Percentiles rank a stretch among this genome's conserved stretches.
Conservation (phyloP, 2,329 filamentous ascomycete genomes). For the Zasmidium citrigriseum region DNA sequence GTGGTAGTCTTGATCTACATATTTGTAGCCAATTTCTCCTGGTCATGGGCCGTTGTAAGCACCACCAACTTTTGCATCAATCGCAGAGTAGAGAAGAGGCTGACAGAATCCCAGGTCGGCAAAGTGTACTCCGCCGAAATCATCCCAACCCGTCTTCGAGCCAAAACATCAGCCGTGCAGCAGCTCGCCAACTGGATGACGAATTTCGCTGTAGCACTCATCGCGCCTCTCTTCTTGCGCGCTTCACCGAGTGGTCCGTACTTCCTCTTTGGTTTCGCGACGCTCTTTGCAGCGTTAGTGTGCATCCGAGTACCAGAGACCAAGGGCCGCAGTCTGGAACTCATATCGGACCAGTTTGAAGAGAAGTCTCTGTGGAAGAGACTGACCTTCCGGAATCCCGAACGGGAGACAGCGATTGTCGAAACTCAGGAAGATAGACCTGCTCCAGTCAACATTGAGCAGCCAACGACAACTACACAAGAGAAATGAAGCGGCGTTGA, state of each 20-base stretch:
- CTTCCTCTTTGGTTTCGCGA: slow-evolving; percentile 23
- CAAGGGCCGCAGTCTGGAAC: slow-evolving; percentile 9
- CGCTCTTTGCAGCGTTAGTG: slow-evolving; percentile 12
- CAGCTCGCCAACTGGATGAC: neutral
- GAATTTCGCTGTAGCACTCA: neutral
- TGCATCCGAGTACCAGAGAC: slow-evolving; percentile 18
- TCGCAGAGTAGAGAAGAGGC: no score
- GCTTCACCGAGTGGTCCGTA: neutral
- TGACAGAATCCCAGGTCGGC: neutral
- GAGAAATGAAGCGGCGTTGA: no score
- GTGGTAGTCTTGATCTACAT: neutral
- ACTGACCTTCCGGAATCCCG: neutral
- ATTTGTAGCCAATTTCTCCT: neutral
- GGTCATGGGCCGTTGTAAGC: neutral
- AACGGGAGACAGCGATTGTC: neutral
- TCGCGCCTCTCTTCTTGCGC: slow-evolving; percentile 1
- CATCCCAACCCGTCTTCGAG: neutral
- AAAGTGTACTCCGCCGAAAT: neutral
- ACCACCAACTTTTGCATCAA: no score
- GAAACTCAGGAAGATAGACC: no score
- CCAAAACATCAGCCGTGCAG: neutral
- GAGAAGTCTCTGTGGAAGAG: neutral
- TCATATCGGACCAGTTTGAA: slow-evolving; percentile 13
- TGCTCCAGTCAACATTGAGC: no score
- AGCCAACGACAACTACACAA: no score